Percentiles rank a stretch among this genome's conserved stretches.
Conservation (phyloP, 2,329 filamentous ascomycete genomes). For the Apiospora pterosperma region DNA sequence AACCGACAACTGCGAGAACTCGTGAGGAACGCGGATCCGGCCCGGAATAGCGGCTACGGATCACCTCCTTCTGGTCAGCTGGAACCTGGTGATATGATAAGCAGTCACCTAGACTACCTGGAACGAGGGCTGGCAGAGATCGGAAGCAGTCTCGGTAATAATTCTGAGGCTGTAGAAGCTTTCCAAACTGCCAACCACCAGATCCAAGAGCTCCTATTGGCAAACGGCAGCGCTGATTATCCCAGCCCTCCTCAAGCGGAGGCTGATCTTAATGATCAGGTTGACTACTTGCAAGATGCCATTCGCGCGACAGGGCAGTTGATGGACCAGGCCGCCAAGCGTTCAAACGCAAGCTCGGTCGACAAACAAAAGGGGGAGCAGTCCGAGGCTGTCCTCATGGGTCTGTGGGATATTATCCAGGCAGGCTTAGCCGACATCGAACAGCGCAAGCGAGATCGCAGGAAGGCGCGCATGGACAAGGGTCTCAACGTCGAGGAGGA, state of each 20-base stretch:
- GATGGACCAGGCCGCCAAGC: slow-evolving; percentile 33
- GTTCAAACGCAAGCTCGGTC: slow-evolving; percentile 24
- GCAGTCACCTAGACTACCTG: slow-evolving; percentile 66
- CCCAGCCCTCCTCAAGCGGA: slow-evolving; percentile 56
- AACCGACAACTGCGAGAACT: slow-evolving; percentile 65
- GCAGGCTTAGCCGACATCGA: slow-evolving; percentile 53
- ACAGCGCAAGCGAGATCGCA: slow-evolving; percentile 50
- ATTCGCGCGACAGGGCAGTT: slow-evolving; percentile 48
- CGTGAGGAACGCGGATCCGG: slow-evolving; percentile 61
- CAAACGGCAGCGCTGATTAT: slow-evolving; percentile 41
- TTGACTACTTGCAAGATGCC: slow-evolving; percentile 63
- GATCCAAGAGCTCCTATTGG: slow-evolving; percentile 53
- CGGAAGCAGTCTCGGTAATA: slow-evolving; percentile 51
- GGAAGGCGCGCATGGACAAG: slow-evolving; percentile 51
- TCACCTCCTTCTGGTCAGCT: slow-evolving; percentile 36
- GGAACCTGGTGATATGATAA: slow-evolving; percentile 45
- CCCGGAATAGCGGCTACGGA: slow-evolving; percentile 43
- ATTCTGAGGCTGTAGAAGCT: slow-evolving; percentile 47
- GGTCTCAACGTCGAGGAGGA: slow-evolving; percentile 58
- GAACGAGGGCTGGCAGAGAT: slow-evolving; percentile 62
- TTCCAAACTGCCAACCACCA: slow-evolving; percentile 62
- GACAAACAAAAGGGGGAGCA: slow-evolving; percentile 46
- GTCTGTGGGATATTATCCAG: slow-evolving; percentile 57
- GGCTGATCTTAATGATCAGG: slow-evolving; percentile 61
- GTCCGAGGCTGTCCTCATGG: slow-evolving; percentile 51